Base-by-base conservation (phyloP, 768 basidiomycete species). In the Lyophyllum decastes region DNA sequence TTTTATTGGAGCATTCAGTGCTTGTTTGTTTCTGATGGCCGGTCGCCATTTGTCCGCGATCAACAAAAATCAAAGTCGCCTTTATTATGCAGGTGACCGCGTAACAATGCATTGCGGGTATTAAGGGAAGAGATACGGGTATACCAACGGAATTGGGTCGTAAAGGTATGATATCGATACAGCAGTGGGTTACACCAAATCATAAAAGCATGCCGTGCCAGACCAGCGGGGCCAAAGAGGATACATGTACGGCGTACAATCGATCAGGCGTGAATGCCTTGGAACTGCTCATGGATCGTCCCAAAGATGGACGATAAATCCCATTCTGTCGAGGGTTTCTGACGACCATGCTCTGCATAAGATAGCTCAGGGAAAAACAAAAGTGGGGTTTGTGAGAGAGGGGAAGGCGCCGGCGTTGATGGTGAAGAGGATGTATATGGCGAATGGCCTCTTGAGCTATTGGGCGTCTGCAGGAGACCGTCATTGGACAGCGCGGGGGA, bases 11-110 rank as follows among this genome's bases (percentile, higher is more conserved):
- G 14, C 44, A 44, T 44, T 30, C 49, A 45, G 4, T n/a, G 16
- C 6, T 50, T 62, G 54, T 59, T 61, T 61, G 60, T 58, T 58
- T 54, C 52, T 59, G 61, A 59, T 62, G 53, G 61, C 58, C 54
- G 50, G 48, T 40, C 48, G 24, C 27, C 24, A 10, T 53, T n/a
- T 53, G 43, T 46, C 16, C 25, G 12, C 25, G 46, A 47, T 48
- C 47, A 30, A 48, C 26, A 48, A 30, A 21, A 2, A 51, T 41
- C 16, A 41, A 38, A 38, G 2, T 38, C n/a, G 4, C n/a, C 19
- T 41, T 41, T 17, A 41, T 19, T n/a, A 41, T 41, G 40, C 40
- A 38, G 40, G 40, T 5, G 16, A 45, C 22, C 17, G 21, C 14
- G 25, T 48, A 22, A 33, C 35, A 49, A 24, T 38, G 38, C 35